Percentiles rank a stretch among this genome's conserved stretches.
Conservation (phyloP, 345 rosid genomes). For the Bruguiera parviflora region DNA sequence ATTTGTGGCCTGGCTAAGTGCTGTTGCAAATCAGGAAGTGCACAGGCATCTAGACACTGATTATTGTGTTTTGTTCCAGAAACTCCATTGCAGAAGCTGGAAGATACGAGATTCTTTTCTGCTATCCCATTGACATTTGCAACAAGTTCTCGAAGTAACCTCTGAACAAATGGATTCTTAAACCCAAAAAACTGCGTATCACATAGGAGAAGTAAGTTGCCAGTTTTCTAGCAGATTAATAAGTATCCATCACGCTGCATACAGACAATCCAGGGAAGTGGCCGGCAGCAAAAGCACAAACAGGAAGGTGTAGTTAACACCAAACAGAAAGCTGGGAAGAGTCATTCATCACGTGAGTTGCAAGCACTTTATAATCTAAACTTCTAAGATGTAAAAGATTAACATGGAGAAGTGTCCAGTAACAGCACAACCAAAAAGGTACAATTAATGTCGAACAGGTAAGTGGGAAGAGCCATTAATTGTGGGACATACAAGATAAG, state of each 20-base stretch:
- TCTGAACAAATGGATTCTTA: slow-evolving; percentile 68
- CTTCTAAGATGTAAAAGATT: slow-evolving; percentile 1
- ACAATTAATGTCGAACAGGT: no score
- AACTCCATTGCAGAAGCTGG: slow-evolving; percentile 41
- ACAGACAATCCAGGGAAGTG: slow-evolving; percentile 1
- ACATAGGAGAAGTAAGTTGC: background rate
- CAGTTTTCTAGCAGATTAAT: background rate
- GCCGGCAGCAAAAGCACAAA: slow-evolving; percentile 8
- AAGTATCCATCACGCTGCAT: slow-evolving; percentile 1
- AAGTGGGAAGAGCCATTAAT: no score
- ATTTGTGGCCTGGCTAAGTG: slow-evolving; percentile 33
- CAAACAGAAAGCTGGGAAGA: background rate
- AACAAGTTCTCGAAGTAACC: slow-evolving; percentile 80
- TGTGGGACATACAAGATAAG: no score
- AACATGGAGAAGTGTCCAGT: no score
- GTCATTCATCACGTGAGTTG: background rate
- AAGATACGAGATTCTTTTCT: slow-evolving; percentile 32
- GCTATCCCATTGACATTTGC: slow-evolving; percentile 52
- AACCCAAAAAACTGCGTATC: slow-evolving; percentile 83
- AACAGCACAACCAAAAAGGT: no score
- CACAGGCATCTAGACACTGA: slow-evolving; percentile 18
- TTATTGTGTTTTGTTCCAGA: slow-evolving; percentile 27
- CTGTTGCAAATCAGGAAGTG: slow-evolving; percentile 39
- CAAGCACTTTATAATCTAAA: background rate
- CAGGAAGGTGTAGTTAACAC: background rate